Evolutionary conservation across 148 eudicot genomes (phyloP).

Genomic region (Rhododendron vialii): DNA sequence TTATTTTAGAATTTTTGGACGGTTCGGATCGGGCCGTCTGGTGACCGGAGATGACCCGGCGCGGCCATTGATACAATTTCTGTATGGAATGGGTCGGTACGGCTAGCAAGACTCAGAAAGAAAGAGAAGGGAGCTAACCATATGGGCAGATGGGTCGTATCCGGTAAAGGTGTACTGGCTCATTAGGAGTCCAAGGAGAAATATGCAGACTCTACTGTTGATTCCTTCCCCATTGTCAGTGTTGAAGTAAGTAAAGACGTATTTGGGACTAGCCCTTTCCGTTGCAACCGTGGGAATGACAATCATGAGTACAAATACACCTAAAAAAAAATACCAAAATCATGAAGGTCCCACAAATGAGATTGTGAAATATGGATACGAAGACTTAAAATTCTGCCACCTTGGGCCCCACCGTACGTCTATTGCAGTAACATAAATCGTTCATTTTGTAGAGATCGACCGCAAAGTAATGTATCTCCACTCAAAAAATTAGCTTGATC

Average conservation of each 20-base stretch:
- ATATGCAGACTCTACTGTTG: conserved; percentile 57
- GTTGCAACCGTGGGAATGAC: conserved; percentile 67
- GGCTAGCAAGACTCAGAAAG: too few species aligned
- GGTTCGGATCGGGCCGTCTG: too few species aligned
- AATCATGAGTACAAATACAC: conserved; percentile 94
- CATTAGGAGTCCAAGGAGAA: conserved; percentile 85
- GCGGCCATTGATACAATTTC: too few species aligned
- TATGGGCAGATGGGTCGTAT: conserved; percentile 95
- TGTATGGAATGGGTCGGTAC: too few species aligned
- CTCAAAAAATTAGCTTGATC: too few species aligned
- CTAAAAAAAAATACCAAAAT: conserved; percentile 24
- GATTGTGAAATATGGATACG: neutral
- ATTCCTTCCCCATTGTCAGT: conserved; percentile 66
- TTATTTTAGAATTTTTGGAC: too few species aligned
- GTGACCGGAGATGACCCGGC: too few species aligned
- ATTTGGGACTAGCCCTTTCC: conserved; percentile 70
- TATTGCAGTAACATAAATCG: too few species aligned
- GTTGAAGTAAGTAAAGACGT: conserved; percentile 92
- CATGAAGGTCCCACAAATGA: neutral
- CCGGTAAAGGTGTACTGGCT: conserved; percentile 90
- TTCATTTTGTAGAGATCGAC: too few species aligned
- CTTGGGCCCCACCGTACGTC: too few species aligned
- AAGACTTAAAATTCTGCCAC: too few species aligned
- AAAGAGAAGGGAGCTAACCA: conserved; percentile 43
- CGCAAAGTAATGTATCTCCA: too few species aligned